Evolutionary conservation across 2,329 filamentous ascomycete species (phyloP), one percentile per base, ranked within the genome.

Genomic region (Orbilia quercus): DNA sequence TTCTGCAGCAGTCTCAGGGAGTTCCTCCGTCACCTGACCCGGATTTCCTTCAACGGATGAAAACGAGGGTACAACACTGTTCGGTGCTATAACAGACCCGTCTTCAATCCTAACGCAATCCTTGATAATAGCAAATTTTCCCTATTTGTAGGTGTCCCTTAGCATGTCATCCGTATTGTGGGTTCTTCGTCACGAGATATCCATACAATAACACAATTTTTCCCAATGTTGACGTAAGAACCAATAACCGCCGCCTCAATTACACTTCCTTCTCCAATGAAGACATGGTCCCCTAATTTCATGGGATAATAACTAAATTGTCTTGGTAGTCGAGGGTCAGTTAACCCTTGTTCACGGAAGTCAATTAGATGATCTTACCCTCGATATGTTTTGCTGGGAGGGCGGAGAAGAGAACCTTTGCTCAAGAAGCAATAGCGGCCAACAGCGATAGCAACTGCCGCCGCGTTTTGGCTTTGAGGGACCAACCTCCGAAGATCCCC

Each of bases 201-300:
- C 20, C 76, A 45, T 48, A 77, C 77, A 54, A 99, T 84, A 0
- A 90, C 89, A 75, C 89, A 91, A 57, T 88, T 87, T 63, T 85
- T 85, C 20, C 92, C 93, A 74, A 99, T 91, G 79, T 92, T 87
- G 14, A 98, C 92, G 81, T 97, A 91, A 77, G 86, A 92, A 1
- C 91, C 91, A 60, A 99, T 87, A 36, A 87, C 86, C 5, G 92
- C 92, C 0, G 94, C 92, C 79, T 95, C 91, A 38, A 99, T 86
- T 40, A 94, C 87, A 38, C 88, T 88, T 34, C 84, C 83, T 78
- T 87, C 85, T 69, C 92, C 93, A 54, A 99, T 86, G 81, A 94
- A 97, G 75, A 97, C 93, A 82, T 98, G 94, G 80, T 97, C 93
- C 48, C 92, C 92, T 76, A 99, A 90, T 74, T 95, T 91, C 77